These are phyloP conservation scores for Beauveria pseudobassiana DNA, from an alignment of 2,329 filamentous ascomycete species.

Conservation along the genomic window DNA sequence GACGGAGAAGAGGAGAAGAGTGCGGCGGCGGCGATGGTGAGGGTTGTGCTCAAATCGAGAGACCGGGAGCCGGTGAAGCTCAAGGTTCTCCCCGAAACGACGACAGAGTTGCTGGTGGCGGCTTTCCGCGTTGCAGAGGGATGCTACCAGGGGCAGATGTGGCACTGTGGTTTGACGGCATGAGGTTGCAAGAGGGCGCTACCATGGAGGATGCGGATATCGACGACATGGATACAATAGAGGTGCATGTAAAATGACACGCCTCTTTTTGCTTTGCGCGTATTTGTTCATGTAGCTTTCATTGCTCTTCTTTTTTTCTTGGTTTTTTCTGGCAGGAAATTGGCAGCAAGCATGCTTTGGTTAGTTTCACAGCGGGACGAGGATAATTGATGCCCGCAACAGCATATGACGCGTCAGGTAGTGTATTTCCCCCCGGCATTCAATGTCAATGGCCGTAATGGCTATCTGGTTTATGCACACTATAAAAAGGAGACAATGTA, in stretches of 20 bases:
- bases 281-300: neutral
- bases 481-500: neutral
- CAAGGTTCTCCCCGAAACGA: slow-evolving; percentile 46
- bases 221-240: slow-evolving; percentile 65
- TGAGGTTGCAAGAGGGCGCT: slow-evolving; percentile 52
- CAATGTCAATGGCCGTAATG: neutral
- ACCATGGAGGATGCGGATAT: slow-evolving; percentile 63
- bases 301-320: neutral
- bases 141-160: slow-evolving; percentile 42
- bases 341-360: neutral
- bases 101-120: slow-evolving; percentile 52
- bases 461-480: neutral
- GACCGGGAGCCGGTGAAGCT: slow-evolving; percentile 43
- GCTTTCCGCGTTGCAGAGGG: slow-evolving; percentile 51
- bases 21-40: slow-evolving; percentile 32
- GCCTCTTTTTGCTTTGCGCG: neutral
- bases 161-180: slow-evolving; percentile 67
- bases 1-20: slow-evolving; percentile 14
- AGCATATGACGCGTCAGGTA: neutral
- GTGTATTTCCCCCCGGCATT: no score
- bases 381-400: neutral
- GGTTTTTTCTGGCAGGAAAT: neutral
- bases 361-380: neutral
- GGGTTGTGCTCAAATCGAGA: slow-evolving; percentile 47
- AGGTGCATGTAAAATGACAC: slow-evolving; percentile 53